A percentile compares a stretch with the other conserved stretches of the same genome.
These are phyloP conservation scores for Phaeodactylum tricornutum DNA, from an alignment of 108 stramenopile genomes.

Conservation along the genomic window DNA sequence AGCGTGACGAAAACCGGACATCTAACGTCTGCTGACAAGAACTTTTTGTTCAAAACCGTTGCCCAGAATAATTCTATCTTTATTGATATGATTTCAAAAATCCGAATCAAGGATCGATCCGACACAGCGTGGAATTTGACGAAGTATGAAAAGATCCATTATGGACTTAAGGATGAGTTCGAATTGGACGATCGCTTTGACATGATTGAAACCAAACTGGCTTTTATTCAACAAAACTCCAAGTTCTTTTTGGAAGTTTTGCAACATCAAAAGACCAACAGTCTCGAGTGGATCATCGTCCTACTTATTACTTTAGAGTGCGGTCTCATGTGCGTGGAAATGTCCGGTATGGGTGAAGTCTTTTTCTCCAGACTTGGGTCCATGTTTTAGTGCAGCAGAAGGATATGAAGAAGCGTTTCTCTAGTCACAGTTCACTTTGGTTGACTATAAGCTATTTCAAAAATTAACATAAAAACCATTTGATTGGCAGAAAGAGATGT, in stretches of 20 bases:
- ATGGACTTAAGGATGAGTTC: constrained; percentile 45
- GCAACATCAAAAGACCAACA: constrained; percentile 75
- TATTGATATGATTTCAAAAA: constrained; percentile 81
- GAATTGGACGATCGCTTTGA: constrained; percentile 65
- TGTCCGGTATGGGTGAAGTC: constrained; percentile 69
- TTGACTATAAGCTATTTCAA: too few relatives aligned
- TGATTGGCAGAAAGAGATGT: too few relatives aligned
- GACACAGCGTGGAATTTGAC: constrained; percentile 87
- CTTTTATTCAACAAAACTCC: constrained; percentile 85
- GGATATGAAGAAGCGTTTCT: too few relatives aligned
- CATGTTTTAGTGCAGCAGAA: too few relatives aligned
- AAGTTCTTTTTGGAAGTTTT: constrained; percentile 92
- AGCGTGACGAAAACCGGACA: constrained; percentile 64
- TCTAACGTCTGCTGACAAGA: constrained; percentile 43
- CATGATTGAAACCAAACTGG: constrained; percentile 85
- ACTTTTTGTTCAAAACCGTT: constrained; percentile 69
- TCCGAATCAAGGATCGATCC: constrained; percentile 83
- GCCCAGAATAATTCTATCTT: constrained; percentile 86
- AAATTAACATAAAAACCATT: too few relatives aligned
- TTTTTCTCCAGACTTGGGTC: constrained; percentile 10
- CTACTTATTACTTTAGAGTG: constrained; percentile 82
- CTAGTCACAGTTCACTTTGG: too few relatives aligned
- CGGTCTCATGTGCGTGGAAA: constrained; percentile 77
- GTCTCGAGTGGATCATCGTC: constrained; percentile 90
- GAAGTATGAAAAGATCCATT: constrained; percentile 79